A percentile compares a stretch with the other conserved stretches of the same genome.
These are phyloP conservation scores for Solanum chmielewskii DNA, from an alignment of 257 asterid genomes.

Conservation along the genomic window DNA sequence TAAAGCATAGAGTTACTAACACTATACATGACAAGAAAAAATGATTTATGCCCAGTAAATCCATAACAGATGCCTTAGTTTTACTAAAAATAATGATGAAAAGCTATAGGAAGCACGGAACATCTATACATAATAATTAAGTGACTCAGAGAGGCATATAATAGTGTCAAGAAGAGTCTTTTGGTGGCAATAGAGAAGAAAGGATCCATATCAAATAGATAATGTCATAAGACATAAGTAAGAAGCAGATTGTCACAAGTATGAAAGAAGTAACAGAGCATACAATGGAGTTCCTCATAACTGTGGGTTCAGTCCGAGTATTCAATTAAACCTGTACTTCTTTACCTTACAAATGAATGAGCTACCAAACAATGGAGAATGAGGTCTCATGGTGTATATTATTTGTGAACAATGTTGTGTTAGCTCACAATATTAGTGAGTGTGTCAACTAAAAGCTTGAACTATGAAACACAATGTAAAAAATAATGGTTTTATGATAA, in stretches of 20 bases:
- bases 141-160: neutral
- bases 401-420: neutral
- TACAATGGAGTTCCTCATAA: neutral
- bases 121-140: neutral
- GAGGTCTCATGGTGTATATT: neutral
- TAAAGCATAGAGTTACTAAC: neutral
- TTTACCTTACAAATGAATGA: neutral
- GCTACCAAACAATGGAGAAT: neutral
- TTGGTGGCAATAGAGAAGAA: neutral
- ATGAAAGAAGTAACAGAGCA: neutral
- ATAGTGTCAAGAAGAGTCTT: neutral
- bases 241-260: neutral
- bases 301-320: neutral
- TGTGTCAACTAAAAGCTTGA: neutral
- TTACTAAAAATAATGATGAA: neutral
- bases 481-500: neutral
- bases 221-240: neutral
- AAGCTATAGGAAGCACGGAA: neutral
- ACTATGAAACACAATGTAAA: neutral
- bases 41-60: neutral
- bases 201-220: neutral
- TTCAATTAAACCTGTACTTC: neutral
- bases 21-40: neutral
- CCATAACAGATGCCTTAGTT: neutral
- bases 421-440: neutral